Evolutionary conservation across 2,329 filamentous ascomycete genomes (phyloP), one percentile per base, ranked within the genome.

Genomic region (Lachnellula subtilissima): DNA sequence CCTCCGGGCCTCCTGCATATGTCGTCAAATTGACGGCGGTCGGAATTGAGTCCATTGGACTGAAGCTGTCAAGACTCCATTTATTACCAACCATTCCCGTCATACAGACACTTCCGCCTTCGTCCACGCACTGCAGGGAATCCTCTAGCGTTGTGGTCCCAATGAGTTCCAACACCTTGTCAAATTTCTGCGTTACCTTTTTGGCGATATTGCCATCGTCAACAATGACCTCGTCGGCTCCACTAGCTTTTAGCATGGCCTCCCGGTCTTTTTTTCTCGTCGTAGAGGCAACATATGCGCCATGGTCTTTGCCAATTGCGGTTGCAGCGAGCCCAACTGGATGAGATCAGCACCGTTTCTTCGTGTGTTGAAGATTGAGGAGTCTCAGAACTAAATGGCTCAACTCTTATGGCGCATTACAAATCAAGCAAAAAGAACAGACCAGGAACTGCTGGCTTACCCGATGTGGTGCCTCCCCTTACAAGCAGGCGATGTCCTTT

Each of bases 141-240:
- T 78, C 77, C 5, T 65, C 60, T 23, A 79, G 60, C 0, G 73
- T 75, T 2, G 67, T 71, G 1, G 72, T 72, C 0, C 76, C 77
- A 22, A 77, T 69, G 9, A 80, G 65, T 62, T 80, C 76, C 15
- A 79, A 68, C 4, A 78, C 71, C 57, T 78, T 78, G 57, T 77
- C 72, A 37, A 73, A 75, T 11, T 67, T 69, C 17, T 68, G 68
- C 52, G 47, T 62, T 4, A 77, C 68, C 56, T 74, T 64, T 2
- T 64, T 64, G 0, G 70, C 70, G 35, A 79, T 68, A 6, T 60
- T 62, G 1, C 76, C 75, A 60, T 71, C 65, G 61, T 79, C 76
- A 48, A 78, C 61, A 35, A 78, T 65, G 8, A 78, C 72, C 55
- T 75, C 68, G 59, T 76, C 72, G 1, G 71, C 73, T 4, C 76